These are phyloP conservation scores for Aspergillus sclerotioniger DNA, from an alignment of 495 filamentous ascomycete species.

Conservation along the genomic window DNA sequence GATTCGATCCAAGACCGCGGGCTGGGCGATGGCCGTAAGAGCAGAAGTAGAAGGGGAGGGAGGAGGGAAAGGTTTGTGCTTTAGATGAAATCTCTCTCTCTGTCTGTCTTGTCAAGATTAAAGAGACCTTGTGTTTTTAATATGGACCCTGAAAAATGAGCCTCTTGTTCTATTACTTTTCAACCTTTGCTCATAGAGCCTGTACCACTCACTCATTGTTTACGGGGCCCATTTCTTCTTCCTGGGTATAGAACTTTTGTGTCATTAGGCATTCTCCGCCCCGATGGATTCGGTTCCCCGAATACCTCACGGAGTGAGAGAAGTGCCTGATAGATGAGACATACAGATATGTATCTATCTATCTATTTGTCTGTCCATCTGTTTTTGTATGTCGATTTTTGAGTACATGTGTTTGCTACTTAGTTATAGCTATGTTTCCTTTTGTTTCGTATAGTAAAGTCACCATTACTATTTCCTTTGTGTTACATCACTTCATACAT, in stretches of 20 bases:
- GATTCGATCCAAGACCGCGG: slow-evolving; percentile 16
- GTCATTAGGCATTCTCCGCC: background rate
- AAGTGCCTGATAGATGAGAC: too few species aligned
- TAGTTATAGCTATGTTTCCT: slow-evolving; percentile 9
- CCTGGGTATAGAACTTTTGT: slow-evolving; percentile 21
- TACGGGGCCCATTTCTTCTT: slow-evolving; percentile 24
- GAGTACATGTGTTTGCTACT: slow-evolving; percentile 10
- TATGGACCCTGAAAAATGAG: slow-evolving; percentile 46
- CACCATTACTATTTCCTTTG: background rate
- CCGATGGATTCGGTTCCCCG: too few species aligned
- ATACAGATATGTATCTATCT: background rate
- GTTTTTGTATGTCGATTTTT: slow-evolving; percentile 7
- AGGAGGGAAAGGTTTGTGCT: slow-evolving; percentile 24
- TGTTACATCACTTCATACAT: background rate
- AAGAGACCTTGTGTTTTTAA: slow-evolving; percentile 45
- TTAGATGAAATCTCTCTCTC: slow-evolving; percentile 43
- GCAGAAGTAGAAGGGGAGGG: slow-evolving; percentile 17
- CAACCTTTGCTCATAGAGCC: slow-evolving; percentile 24
- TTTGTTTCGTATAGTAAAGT: background rate
- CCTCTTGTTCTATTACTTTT: slow-evolving; percentile 31
- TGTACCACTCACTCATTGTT: slow-evolving; percentile 18
- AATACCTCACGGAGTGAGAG: too few species aligned
- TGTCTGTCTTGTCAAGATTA: slow-evolving; percentile 45
- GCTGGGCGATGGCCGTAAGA: slow-evolving; percentile 13
- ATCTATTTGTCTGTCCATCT: background rate